A percentile compares a stretch with the other conserved stretches of the same genome.
These are phyloP conservation scores for Dipteronia dyeriana DNA, from an alignment of 345 rosid species.

Conservation along the genomic window DNA sequence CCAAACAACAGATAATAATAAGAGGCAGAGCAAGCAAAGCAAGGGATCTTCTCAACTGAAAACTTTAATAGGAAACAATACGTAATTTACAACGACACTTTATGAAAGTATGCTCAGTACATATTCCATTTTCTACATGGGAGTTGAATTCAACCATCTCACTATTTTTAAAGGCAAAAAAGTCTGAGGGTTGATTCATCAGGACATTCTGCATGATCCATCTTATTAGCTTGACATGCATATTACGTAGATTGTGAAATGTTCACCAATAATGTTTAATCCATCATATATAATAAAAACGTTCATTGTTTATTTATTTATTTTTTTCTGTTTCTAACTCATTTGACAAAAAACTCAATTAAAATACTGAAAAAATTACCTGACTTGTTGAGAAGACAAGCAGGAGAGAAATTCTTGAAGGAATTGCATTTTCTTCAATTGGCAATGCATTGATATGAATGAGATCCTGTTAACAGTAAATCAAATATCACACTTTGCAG, in stretches of 20 bases:
- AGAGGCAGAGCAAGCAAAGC: constrained; percentile 22
- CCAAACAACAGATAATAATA: constrained; percentile 23
- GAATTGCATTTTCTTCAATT: neutral
- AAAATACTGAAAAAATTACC: constrained; percentile 14
- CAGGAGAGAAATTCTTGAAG: constrained; percentile 7
- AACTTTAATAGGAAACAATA: constrained; percentile 17
- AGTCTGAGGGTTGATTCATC: constrained; percentile 1
- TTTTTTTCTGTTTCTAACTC: neutral
- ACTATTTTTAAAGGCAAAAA: neutral
- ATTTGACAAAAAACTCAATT: neutral
- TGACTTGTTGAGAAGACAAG: constrained; percentile 18
- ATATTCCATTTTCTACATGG: constrained; percentile 1
- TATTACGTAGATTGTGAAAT: constrained; percentile 5
- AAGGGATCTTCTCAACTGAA: constrained; percentile 17
- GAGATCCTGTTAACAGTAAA: constrained; percentile 22
- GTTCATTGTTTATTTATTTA: neutral
- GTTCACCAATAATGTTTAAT: neutral
- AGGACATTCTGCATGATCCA: constrained; percentile 14
- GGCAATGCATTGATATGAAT: neutral
- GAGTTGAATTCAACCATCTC: constrained; percentile 14
- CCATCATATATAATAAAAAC: neutral
- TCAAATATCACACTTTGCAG: constrained; percentile 1
- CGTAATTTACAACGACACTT: constrained; percentile 21
- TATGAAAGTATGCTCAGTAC: neutral
- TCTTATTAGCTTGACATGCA: constrained; percentile 3